phyloP scores from a whole-genome alignment of 805 yeast species.

The Cyberlindnera suaveolens region DNA sequence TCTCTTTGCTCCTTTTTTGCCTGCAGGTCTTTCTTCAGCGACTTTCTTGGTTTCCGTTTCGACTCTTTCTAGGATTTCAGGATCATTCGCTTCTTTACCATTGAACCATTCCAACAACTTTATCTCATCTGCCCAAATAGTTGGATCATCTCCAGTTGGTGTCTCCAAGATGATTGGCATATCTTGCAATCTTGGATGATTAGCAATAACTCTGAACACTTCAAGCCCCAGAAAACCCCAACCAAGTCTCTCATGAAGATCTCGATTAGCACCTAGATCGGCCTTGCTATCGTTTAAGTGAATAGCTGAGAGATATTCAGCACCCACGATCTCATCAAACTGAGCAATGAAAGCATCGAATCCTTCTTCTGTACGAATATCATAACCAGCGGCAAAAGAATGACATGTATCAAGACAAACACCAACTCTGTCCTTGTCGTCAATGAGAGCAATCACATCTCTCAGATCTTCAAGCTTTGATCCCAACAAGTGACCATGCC shows the following conservation, averaged over 20 bases:
- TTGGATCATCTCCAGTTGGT: constrained; percentile 64
- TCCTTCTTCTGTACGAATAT: constrained; percentile 52
- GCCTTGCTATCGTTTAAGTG: constrained; percentile 95
- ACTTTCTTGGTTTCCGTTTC: constrained; percentile 54
- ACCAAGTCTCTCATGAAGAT: constrained; percentile 86
- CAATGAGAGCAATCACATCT: constrained; percentile 70
- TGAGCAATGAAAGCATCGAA: constrained; percentile 67
- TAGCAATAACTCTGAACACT: constrained; percentile 71
- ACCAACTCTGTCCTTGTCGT: constrained; percentile 81
- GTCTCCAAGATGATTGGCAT: constrained; percentile 87
- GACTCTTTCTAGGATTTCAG: constrained; percentile 44
- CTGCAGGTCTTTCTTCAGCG: constrained; percentile 60
- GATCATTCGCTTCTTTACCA: constrained; percentile 47
- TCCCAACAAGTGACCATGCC: constrained; percentile 89
- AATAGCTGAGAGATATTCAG: constrained; percentile 66
- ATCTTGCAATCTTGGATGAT: constrained; percentile 49
- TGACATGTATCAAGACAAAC: constrained; percentile 97
- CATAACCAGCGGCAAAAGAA: constrained; percentile 94
- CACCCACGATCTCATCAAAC: constrained; percentile 72
- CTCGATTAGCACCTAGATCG: constrained; percentile 84
- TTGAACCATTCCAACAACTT: constrained; percentile 77
- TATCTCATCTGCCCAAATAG: constrained; percentile 72
- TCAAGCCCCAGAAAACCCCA: constrained; percentile 86
- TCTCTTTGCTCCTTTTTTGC: constrained; percentile 40
- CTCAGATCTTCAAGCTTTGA: constrained; percentile 69